A percentile compares a stretch with the other conserved stretches of the same genome.
These are phyloP conservation scores for Babesia caballi DNA, from an alignment of 169 alveolate genomes.

Conservation along the genomic window DNA sequence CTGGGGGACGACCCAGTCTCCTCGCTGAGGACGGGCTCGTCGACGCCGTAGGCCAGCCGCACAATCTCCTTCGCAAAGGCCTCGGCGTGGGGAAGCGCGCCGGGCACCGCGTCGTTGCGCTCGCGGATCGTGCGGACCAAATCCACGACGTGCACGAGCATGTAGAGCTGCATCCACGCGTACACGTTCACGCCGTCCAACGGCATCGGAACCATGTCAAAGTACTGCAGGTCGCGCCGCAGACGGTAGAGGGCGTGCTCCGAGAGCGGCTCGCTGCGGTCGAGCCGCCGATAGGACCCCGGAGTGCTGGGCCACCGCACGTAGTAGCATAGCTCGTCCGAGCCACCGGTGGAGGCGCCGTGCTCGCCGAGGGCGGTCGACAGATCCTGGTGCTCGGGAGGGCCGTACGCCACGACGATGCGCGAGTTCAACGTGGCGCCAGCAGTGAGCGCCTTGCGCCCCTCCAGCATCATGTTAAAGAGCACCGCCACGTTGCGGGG, in stretches of 20 bases:
- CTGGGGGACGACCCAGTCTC: neutral
- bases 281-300: neutral
- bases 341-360: too few relatives aligned
- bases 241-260: neutral
- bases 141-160: neutral
- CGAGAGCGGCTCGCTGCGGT: neutral
- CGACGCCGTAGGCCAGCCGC: neutral
- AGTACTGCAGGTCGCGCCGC: neutral
- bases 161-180: constrained; percentile 24
- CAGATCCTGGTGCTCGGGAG: neutral
- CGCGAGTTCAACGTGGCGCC: neutral
- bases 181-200: constrained; percentile 9
- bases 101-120: neutral
- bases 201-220: neutral
- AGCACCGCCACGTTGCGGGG: constrained; percentile 6
- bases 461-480: constrained; percentile 10
- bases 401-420: neutral
- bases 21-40: neutral
- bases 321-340: neutral
- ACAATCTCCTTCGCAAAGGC: neutral
- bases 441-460: neutral
- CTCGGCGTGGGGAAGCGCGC: neutral
- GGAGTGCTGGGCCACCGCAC: neutral
- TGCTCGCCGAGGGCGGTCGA: neutral
- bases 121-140: neutral